Base-by-base conservation (phyloP, 805 yeast species). In the Candida morakotiae region DNA sequence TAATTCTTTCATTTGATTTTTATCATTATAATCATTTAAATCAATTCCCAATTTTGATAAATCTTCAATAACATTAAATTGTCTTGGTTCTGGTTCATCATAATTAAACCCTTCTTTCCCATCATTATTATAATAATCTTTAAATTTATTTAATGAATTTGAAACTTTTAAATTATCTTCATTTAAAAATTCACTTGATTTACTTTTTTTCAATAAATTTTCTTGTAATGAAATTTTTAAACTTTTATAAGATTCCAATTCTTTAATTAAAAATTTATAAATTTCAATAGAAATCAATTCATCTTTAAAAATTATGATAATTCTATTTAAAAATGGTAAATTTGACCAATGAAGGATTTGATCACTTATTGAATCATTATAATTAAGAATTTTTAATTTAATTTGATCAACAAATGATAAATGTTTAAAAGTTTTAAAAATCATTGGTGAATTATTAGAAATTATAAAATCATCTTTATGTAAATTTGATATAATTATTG, bases 401-500 rank as follows among this genome's bases (percentile, higher is more conserved):
- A 67, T 51, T 40, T 51, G 53, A 44, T 62, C 68, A 9, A 55
- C 68, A 14, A 64, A 49, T n/a, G 69, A 48, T 20, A 63, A 43
- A 3, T 18, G 31, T 28, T 24, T 43, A 24, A 38, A 13, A 15
- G 22, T 23, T 23, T 31, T n/a, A 23, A 35, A 15, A 7, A 15
- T 33, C 9, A 18, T 29, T 19, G 20, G 28, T 11, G 40, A 37
- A 9, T 23, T 31, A 17, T 39, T 34, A 14, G 42, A 43, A 4
- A 49, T 41, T 5, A 55, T 45, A 37, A 67, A 67, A 43, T 58
- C 66, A 21, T 51, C 47, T 31, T 50, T 58, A 22, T 42, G 31
- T 35, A 67, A 48, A 44, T 64, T 60, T 25, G 62, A 55, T 18
- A 67, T 56, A 33, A 67, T 66, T 26, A 67, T 54, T 17, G 67